Conservation (phyloP, 495 filamentous ascomycete species). For the Ramalina intermedia region DNA sequence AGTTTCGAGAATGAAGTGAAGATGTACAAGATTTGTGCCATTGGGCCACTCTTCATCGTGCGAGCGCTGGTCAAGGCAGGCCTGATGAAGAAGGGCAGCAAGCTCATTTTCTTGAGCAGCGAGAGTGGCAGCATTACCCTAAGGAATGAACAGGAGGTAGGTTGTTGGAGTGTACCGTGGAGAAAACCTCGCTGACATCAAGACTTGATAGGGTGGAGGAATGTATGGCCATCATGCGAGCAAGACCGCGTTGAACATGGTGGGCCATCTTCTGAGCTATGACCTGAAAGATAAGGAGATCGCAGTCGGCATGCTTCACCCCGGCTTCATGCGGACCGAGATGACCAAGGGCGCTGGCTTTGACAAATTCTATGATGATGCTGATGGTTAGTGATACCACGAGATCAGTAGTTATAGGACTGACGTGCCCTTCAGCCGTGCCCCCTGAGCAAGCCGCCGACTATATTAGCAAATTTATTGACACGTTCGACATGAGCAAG, state of each 20-base stretch:
- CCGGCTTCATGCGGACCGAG: slow-evolving; percentile 63
- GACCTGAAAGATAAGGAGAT: slow-evolving; percentile 51
- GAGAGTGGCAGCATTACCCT: slow-evolving; percentile 57
- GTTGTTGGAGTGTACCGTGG: no score
- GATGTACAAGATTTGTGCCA: slow-evolving; percentile 57
- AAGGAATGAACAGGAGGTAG: slow-evolving; percentile 42
- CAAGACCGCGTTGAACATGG: slow-evolving; percentile 64
- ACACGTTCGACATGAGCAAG: slow-evolving; percentile 47
- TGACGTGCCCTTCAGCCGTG: slow-evolving; percentile 31
- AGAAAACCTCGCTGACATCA: no score
- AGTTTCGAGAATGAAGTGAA: slow-evolving; percentile 49
- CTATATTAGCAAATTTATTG: slow-evolving; percentile 45
- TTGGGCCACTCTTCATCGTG: slow-evolving; percentile 53
- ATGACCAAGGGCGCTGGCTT: slow-evolving; percentile 59
- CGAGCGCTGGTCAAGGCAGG: slow-evolving; percentile 42
- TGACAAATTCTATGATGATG: slow-evolving; percentile 54
- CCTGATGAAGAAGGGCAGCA: slow-evolving; percentile 35
- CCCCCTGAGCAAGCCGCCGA: slow-evolving; percentile 51
- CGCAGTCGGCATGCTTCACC: slow-evolving; percentile 53
- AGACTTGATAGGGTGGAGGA: slow-evolving; percentile 34
- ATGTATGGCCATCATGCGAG: slow-evolving; percentile 62
- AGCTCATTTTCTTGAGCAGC: slow-evolving; percentile 50
- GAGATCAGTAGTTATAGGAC: neutral
- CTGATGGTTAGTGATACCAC: slow-evolving; percentile 37
- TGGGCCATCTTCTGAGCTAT: slow-evolving; percentile 51